These are phyloP conservation scores for Picea abies DNA, from an alignment of 83 land plant genomes.

Conservation along the genomic window DNA sequence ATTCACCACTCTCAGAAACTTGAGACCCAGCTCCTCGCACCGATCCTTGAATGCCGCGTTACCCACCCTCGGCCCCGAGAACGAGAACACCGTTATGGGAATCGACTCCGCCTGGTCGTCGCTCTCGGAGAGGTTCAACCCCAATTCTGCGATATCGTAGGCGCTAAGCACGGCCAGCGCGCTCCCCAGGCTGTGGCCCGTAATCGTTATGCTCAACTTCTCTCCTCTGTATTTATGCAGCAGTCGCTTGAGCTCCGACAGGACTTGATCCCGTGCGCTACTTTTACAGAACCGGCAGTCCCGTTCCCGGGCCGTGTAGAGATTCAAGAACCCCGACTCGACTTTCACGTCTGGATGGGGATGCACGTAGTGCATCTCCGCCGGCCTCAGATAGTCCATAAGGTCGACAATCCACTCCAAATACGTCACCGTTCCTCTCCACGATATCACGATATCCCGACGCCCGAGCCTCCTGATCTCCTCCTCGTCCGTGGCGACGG, in stretches of 20 bases:
- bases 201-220: slow-evolving; percentile 40
- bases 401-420: slow-evolving; percentile 73
- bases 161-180: slow-evolving; percentile 54
- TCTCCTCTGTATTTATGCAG: slow-evolving; percentile 25
- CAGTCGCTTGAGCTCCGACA: slow-evolving; percentile 15
- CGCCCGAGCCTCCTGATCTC: slow-evolving; percentile 40
- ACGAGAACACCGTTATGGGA: slow-evolving; percentile 21
- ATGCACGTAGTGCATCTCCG: slow-evolving; percentile 8
- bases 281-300: neutral
- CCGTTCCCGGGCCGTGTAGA: slow-evolving; percentile 20
- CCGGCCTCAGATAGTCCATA: slow-evolving; percentile 46
- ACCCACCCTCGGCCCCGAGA: slow-evolving; percentile 32
- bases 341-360: slow-evolving; percentile 12
- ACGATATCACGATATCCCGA: slow-evolving; percentile 62
- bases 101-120: slow-evolving; percentile 7
- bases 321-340: slow-evolving; percentile 23
- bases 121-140: slow-evolving; percentile 11
- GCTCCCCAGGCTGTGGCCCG: slow-evolving; percentile 60
- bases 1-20: slow-evolving; percentile 27
- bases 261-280: neutral
- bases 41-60: slow-evolving; percentile 26
- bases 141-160: slow-evolving; percentile 53
- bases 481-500: slow-evolving; percentile 50
- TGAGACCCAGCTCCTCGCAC: slow-evolving; percentile 25
- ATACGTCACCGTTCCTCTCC: slow-evolving; percentile 74